These are phyloP conservation scores for Vigna hirtella DNA, from an alignment of 306 rosid genomes.

Conservation along the genomic window DNA sequence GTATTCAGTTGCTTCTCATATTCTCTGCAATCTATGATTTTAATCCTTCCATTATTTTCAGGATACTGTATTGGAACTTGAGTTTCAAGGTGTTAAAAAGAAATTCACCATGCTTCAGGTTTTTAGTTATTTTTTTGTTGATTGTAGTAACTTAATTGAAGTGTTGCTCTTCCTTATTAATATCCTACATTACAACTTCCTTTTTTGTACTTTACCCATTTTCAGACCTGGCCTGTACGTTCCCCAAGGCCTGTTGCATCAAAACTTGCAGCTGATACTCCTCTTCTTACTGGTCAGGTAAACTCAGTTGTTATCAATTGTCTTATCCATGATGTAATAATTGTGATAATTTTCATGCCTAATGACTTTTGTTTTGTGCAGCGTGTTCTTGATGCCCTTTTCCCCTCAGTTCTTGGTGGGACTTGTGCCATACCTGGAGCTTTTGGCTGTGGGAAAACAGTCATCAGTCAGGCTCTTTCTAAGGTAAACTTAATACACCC, in stretches of 20 bases:
- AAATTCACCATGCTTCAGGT: constrained; percentile 98
- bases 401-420: constrained; percentile 99
- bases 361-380: constrained; percentile 52
- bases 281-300: constrained; percentile 99
- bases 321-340: constrained; percentile 18
- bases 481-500: constrained; percentile 61
- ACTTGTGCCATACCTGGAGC: constrained; percentile 99
- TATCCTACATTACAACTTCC: constrained; percentile 27
- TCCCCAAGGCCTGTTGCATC: constrained; percentile 97
- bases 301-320: constrained; percentile 16
- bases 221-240: constrained; percentile 98
- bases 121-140: constrained; percentile 15
- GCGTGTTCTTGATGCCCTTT: constrained; percentile 99
- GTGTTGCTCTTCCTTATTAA: constrained; percentile 17
- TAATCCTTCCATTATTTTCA: constrained; percentile 51
- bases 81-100: constrained; percentile 97
- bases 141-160: constrained; percentile 40
- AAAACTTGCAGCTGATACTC: constrained; percentile 99
- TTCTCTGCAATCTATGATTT: constrained; percentile 17
- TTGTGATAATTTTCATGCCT: constrained; percentile 41
- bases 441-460: constrained; percentile 99
- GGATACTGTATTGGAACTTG: constrained; percentile 97
- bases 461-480: constrained; percentile 99
- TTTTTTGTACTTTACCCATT: constrained; percentile 41
- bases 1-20: constrained; percentile 29